Conservation (phyloP, 140 eudicot genomes). For the Anethum foeniculum region DNA sequence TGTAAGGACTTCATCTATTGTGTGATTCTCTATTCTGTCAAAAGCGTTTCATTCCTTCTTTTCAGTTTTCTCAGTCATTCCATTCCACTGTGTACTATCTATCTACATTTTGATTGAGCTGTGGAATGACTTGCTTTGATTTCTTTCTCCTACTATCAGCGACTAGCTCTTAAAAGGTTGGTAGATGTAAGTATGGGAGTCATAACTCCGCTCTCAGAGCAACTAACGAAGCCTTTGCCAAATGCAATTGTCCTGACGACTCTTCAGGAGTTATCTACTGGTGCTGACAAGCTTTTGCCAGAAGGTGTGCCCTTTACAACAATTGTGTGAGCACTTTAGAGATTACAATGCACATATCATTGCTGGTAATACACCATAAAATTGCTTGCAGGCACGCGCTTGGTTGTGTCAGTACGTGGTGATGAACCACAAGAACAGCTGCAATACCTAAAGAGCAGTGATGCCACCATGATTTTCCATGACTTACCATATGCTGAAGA, state of each 20-base stretch:
- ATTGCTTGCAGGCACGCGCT: slow-evolving; percentile 64
- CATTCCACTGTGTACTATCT: not conserved
- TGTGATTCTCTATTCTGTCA: not conserved
- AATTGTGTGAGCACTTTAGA: not conserved
- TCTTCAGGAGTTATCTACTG: slow-evolving; percentile 66
- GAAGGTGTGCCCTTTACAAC: slow-evolving; percentile 42
- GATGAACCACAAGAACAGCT: slow-evolving; percentile 79
- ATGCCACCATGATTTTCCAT: slow-evolving; percentile 87
- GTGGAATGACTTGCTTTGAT: slow-evolving; percentile 8
- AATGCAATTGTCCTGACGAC: slow-evolving; percentile 71
- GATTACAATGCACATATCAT: not conserved
- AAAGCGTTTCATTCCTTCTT: not conserved
- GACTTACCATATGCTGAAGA: slow-evolving; percentile 66
- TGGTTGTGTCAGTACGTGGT: slow-evolving; percentile 91
- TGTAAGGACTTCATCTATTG: slow-evolving; percentile 35
- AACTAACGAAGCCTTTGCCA: slow-evolving; percentile 82
- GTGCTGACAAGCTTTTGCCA: slow-evolving; percentile 90
- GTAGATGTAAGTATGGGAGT: slow-evolving; percentile 96
- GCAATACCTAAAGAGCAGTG: slow-evolving; percentile 49
- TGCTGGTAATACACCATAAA: slow-evolving; percentile 14
- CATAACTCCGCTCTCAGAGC: slow-evolving; percentile 82
- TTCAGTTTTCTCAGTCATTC: not conserved
- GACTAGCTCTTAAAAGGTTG: slow-evolving; percentile 84
- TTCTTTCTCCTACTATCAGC: slow-evolving; percentile 39
- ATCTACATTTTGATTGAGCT: not conserved